Conservation (phyloP, 352 stramenopile genomes). For the Thalassiosira hispida region DNA sequence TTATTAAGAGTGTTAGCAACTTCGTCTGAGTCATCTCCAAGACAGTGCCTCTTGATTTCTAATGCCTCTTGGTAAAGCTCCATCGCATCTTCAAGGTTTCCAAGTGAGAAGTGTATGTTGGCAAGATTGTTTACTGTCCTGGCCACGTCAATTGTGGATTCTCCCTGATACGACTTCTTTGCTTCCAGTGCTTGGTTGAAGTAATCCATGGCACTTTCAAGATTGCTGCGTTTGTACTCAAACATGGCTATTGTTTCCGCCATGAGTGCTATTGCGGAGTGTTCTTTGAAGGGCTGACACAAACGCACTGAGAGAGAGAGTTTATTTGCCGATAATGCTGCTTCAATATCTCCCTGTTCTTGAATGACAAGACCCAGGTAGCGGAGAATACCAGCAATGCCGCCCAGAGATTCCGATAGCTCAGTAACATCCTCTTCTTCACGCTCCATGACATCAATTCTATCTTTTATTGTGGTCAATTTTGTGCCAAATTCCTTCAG, state of each 20-base stretch:
- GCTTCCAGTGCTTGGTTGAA: constrained; percentile 58
- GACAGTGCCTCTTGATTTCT: constrained; percentile 68
- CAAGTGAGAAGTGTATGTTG: constrained; percentile 75
- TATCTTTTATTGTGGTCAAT: constrained; percentile 39
- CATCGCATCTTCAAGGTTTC: constrained; percentile 68
- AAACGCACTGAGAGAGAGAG: constrained; percentile 58
- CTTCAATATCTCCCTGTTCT: constrained; percentile 54
- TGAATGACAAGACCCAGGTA: constrained; percentile 63
- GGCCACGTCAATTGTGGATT: constrained; percentile 54
- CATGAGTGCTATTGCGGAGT: constrained; percentile 60
- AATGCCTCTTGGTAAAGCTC: constrained; percentile 71
- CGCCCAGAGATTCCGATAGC: constrained; percentile 50
- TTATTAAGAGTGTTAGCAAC: constrained; percentile 78
- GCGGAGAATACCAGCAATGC: constrained; percentile 58
- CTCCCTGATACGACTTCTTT: constrained; percentile 55
- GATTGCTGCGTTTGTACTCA: constrained; percentile 65
- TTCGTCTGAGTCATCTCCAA: constrained; percentile 65
- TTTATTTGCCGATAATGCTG: constrained; percentile 58
- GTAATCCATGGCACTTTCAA: constrained; percentile 53
- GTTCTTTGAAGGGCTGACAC: constrained; percentile 53
- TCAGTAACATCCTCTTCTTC: constrained; percentile 32
- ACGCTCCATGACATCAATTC: constrained; percentile 18
- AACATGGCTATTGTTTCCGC: constrained; percentile 67
- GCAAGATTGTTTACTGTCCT: constrained; percentile 73
- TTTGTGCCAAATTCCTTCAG: constrained; percentile 46